phyloP scores from a whole-genome alignment of 148 eudicot genomes.

The Arctostaphylos glauca region DNA sequence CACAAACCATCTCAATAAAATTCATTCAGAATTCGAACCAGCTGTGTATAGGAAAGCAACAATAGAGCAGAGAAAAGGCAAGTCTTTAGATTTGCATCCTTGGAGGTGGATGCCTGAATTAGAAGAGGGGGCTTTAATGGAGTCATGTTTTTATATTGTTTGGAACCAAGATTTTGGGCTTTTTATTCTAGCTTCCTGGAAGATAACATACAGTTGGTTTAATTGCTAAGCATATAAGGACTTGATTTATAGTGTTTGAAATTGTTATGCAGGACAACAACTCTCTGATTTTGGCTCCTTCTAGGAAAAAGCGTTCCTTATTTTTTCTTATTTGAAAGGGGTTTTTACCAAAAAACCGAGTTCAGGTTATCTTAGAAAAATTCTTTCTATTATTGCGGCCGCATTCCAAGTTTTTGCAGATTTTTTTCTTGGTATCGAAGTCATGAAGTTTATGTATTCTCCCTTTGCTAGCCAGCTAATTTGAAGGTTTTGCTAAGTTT shows the following conservation, averaged over 20 bases:
- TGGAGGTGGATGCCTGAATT: background rate
- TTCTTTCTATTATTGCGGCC: background rate
- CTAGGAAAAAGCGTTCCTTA: background rate
- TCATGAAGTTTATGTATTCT: background rate
- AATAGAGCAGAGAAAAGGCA: background rate
- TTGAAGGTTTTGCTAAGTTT: background rate
- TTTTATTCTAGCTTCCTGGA: background rate
- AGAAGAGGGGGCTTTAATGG: background rate
- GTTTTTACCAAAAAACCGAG: background rate
- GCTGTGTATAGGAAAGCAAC: background rate
- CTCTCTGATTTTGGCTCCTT: background rate
- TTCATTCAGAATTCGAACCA: too few species aligned
- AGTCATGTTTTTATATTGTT: background rate
- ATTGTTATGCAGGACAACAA: background rate
- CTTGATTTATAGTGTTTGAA: background rate
- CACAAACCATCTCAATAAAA: too few species aligned
- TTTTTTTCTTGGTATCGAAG: background rate
- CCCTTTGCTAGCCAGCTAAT: background rate
- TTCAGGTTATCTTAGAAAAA: background rate
- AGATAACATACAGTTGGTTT: background rate
- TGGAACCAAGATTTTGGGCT: background rate
- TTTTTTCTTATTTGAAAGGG: background rate
- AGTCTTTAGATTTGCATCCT: background rate
- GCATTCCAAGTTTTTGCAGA: background rate
- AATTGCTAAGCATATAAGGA: background rate